A percentile compares a stretch with the other conserved stretches of the same genome.
Conservation (phyloP, 1,284 basidiomycete genomes). For the Meira nashicola region DNA sequence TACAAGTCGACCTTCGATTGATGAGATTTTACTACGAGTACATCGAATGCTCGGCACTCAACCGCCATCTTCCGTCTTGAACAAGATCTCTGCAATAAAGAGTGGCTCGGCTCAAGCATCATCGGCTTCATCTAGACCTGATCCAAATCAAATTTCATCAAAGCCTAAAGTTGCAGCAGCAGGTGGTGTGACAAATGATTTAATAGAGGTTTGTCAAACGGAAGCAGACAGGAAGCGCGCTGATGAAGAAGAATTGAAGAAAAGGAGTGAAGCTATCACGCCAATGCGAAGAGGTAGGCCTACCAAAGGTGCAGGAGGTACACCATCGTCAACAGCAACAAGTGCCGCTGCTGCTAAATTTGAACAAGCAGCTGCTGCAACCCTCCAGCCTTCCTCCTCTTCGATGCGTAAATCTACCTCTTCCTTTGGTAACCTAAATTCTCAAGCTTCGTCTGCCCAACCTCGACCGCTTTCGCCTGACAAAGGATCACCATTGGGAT, state of each 20-base stretch:
- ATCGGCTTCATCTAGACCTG: no score
- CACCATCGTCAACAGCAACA: neutral
- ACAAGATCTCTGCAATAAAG: constrained; percentile 19
- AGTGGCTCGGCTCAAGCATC: constrained; percentile 7
- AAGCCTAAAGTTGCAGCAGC: constrained; percentile 4
- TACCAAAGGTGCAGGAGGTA: neutral
- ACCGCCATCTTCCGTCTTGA: constrained; percentile 18
- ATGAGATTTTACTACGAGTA: constrained; percentile 35
- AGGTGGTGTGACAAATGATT: constrained; percentile 12
- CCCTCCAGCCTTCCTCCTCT: no score
- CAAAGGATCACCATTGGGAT: constrained; percentile 5
- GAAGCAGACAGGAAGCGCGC: constrained; percentile 25
- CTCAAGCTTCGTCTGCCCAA: neutral
- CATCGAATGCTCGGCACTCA: constrained; percentile 35
- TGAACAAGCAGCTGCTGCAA: neutral
- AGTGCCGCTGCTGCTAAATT: neutral
- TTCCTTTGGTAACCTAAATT: neutral
- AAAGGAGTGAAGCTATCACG: constrained; percentile 42
- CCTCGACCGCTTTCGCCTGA: neutral
- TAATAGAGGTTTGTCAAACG: constrained; percentile 30
- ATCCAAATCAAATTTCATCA: no score
- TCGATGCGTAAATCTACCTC: no score
- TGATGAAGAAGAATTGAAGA: constrained; percentile 27
- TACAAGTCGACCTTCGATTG: constrained; percentile 34
- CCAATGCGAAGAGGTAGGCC: constrained; percentile 55